phyloP scores from a whole-genome alignment of 1,284 basidiomycete genomes.

The Vanrija humicola region DNA sequence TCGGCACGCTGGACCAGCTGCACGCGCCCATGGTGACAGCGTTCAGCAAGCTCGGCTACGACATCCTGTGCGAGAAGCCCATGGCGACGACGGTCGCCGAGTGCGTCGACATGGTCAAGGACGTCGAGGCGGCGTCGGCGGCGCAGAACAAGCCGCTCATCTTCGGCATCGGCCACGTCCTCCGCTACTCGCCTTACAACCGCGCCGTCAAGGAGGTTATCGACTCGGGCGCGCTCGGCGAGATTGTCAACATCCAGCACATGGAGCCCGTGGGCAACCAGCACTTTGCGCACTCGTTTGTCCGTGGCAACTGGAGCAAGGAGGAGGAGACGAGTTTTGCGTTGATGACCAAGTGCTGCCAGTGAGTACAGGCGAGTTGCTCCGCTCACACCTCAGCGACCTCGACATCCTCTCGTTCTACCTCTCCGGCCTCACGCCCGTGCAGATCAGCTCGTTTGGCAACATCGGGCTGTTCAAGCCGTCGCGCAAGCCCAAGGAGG shows the following conservation, averaged over 20 bases:
- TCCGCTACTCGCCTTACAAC: conserved; percentile 80
- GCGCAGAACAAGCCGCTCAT: conserved; percentile 50
- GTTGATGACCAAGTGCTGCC: conserved; percentile 82
- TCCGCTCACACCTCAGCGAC: conserved; percentile 55
- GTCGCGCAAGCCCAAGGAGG: conserved; percentile 62
- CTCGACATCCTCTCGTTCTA: conserved; percentile 74
- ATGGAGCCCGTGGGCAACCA: conserved; percentile 41
- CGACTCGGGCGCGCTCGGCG: conserved; percentile 65
- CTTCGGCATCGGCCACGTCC: conserved; percentile 80
- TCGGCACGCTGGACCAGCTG: conserved; percentile 67
- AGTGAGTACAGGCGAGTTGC: conserved; percentile 52
- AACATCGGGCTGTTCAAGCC: conserved; percentile 74
- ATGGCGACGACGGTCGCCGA: conserved; percentile 73
- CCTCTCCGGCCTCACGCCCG: conserved; percentile 54
- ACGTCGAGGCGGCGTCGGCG: conserved; percentile 59
- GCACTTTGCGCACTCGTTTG: conserved; percentile 61
- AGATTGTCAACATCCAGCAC: conserved; percentile 64
- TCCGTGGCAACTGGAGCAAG: conserved; percentile 72
- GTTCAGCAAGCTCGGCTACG: conserved; percentile 73
- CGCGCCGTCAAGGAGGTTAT: conserved; percentile 65
- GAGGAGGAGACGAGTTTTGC: conserved; percentile 70
- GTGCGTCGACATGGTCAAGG: conserved; percentile 68
- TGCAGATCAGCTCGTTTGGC: conserved; percentile 74
- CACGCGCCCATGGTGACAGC: conserved; percentile 68
- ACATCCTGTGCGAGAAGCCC: conserved; percentile 84